Evolutionary conservation across 2,329 filamentous ascomycete species (phyloP), one percentile per base, ranked within the genome.

Genomic region (Claviceps sp.): DNA sequence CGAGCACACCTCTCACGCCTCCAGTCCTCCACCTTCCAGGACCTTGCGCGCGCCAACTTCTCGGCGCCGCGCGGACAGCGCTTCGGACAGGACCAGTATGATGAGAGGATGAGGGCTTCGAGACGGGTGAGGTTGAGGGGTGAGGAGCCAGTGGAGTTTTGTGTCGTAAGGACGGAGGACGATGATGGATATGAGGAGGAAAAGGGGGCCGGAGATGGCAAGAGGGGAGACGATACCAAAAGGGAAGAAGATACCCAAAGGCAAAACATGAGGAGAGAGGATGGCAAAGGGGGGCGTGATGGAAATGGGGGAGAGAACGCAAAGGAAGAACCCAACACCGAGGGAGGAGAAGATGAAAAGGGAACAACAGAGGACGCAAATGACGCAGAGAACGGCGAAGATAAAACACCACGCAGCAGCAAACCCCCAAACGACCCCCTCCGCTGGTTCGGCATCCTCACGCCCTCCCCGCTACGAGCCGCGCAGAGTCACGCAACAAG

Each of bases 41-140:
- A 72, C 57, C 72, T 90, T 42, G 83, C 86, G n/a, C 78, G 85
- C 53, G 86, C 87, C 55, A 89, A 89, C 68, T 89, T 87, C 66
- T 71, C 78, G 30, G 80, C 78, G n/a, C 73, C 80, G 61, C 71
- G 78, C 13, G 77, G 82, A 37, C 64, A 80, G 55, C 73, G 80
- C 43, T 89, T 85, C 62, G 85, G 85, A 3, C 75, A 73, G 56
- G 82, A 87, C 59, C 77, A 79, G 61, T 91, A 87, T 62, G 85
- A 90, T 64, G 77, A 81, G 57, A 76, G 86, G 47, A 87, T 88
- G 81, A 80, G 81, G 62, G 83, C 84, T 3, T 67, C 65, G 22
- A 68, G 77, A 50, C 65, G 67, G 51, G 4, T 52, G 17, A 22
- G 49, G n/a, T 11, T 40, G 19, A n/a, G 14, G 22, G 19, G 10